phyloP scores from a whole-genome alignment of 495 filamentous ascomycete species.

The Pyrenopolyporus hunteri region DNA sequence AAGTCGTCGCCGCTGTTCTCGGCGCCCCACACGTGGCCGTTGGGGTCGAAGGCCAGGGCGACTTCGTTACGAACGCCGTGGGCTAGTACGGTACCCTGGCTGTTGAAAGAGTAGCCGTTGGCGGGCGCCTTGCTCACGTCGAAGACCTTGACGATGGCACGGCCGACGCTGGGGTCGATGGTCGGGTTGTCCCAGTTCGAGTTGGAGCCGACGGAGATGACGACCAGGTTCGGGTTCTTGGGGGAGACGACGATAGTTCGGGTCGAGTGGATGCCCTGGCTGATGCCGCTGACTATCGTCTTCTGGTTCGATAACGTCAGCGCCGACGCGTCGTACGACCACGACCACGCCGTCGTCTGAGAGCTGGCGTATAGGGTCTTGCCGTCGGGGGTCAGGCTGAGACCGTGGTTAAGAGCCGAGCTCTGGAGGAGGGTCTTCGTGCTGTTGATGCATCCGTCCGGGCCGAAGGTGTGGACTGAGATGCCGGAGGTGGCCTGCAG shows the following conservation, averaged over 20 bases:
- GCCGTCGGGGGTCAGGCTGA: slow-evolving; percentile 65
- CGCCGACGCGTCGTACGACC: slow-evolving; percentile 60
- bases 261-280: slow-evolving; percentile 61
- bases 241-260: slow-evolving; percentile 61
- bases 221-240: slow-evolving; percentile 54
- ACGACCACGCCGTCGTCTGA: slow-evolving; percentile 60
- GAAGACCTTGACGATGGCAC: slow-evolving; percentile 67
- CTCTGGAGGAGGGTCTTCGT: slow-evolving; percentile 46
- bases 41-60: slow-evolving; percentile 64
- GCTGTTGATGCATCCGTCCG: slow-evolving; percentile 58
- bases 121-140: slow-evolving; percentile 54
- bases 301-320: slow-evolving; percentile 51
- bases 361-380: slow-evolving; percentile 68
- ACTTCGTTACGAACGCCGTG: slow-evolving; percentile 74
- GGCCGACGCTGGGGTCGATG: slow-evolving; percentile 55
- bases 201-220: slow-evolving; percentile 64
- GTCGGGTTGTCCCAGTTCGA: slow-evolving; percentile 63
- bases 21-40: slow-evolving; percentile 64
- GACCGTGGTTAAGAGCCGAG: slow-evolving; percentile 65
- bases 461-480: slow-evolving; percentile 55
- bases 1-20: slow-evolving; percentile 73
- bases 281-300: slow-evolving; percentile 62
- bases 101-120: slow-evolving; percentile 56
- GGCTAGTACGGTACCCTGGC: slow-evolving; percentile 61
- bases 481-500: slow-evolving; percentile 61